These are phyloP conservation scores for Fusarium sororula DNA, from an alignment of 2,329 filamentous ascomycete genomes.

Conservation along the genomic window DNA sequence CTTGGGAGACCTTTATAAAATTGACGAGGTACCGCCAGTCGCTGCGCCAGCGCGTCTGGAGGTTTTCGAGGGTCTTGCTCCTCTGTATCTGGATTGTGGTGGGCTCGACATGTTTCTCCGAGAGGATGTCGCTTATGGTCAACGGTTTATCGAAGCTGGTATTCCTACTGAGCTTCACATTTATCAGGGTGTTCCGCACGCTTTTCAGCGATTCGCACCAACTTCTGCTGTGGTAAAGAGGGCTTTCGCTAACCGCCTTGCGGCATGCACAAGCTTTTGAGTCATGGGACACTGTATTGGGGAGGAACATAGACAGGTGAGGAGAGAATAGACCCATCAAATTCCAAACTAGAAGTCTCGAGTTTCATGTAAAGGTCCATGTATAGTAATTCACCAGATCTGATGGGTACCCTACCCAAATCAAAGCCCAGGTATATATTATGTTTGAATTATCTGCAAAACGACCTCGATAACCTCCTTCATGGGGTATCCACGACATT, in stretches of 20 bases:
- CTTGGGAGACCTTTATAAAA: background rate
- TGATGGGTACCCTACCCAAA: no score
- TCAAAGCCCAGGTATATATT: no score
- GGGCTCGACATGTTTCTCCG: background rate
- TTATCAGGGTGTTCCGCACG: background rate
- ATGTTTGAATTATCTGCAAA: fast-evolving
- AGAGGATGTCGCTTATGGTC: background rate
- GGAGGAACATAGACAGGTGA: background rate
- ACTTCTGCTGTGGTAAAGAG: background rate
- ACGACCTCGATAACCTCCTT: background rate
- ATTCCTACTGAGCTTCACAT: background rate
- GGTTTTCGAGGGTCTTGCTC: background rate
- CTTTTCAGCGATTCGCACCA: background rate
- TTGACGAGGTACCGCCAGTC: background rate
- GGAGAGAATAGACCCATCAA: fast-evolving
- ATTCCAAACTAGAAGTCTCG: background rate
- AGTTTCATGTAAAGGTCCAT: background rate
- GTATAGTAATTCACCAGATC: no score
- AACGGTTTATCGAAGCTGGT: background rate
- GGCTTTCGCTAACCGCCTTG: background rate
- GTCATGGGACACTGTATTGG: fast-evolving
- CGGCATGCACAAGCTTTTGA: background rate
- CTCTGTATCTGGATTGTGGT: background rate
- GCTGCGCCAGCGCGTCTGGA: background rate
- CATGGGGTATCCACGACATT: background rate